A percentile compares a stretch with the other conserved stretches of the same genome.
phyloP scores from a whole-genome alignment of 495 filamentous ascomycete species.

The Aspergillus bertholletiae region DNA sequence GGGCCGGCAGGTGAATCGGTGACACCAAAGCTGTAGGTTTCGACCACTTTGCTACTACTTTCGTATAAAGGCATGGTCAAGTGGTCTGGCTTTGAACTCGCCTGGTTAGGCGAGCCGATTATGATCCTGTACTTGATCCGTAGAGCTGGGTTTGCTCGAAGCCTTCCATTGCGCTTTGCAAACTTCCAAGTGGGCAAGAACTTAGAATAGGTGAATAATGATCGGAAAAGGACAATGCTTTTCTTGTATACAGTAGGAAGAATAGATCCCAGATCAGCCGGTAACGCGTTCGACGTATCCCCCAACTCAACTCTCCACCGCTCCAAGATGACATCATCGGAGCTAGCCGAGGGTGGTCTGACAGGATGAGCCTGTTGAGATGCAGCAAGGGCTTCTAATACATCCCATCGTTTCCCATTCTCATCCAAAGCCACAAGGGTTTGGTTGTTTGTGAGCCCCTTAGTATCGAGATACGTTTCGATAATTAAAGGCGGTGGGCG shows the following conservation, averaged over 20 bases:
- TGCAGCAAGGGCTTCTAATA: conserved; percentile 71
- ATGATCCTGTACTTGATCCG: conserved; percentile 77
- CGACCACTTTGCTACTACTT: conserved; percentile 61
- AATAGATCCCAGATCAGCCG: conserved; percentile 61
- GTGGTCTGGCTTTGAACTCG: conserved; percentile 51
- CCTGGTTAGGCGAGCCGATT: conserved; percentile 49
- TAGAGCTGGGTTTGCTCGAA: conserved; percentile 56
- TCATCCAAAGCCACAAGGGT: conserved; percentile 84
- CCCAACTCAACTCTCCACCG: conserved; percentile 84
- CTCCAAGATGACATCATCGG: conserved; percentile 77
- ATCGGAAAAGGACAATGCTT: conserved; percentile 88
- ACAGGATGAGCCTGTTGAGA: conserved; percentile 38
- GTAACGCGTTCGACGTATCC: conserved; percentile 47
- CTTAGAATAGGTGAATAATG: conserved; percentile 79
- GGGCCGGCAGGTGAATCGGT: conserved; percentile 83
- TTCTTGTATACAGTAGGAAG: conserved; percentile 94
- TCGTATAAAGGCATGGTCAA: conserved; percentile 71
- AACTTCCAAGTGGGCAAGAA: conserved; percentile 89
- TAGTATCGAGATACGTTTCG: conserved; percentile 84
- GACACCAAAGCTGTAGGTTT: conserved; percentile 71
- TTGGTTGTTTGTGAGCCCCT: conserved; percentile 76
- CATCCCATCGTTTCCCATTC: conserved; percentile 88
- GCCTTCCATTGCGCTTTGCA: conserved; percentile 65
- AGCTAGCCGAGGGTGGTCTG: conserved; percentile 29
- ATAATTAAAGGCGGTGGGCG: conserved; percentile 84